Evolutionary conservation across 75 land plant genomes (phyloP).

Genomic region (Pinus taeda): DNA sequence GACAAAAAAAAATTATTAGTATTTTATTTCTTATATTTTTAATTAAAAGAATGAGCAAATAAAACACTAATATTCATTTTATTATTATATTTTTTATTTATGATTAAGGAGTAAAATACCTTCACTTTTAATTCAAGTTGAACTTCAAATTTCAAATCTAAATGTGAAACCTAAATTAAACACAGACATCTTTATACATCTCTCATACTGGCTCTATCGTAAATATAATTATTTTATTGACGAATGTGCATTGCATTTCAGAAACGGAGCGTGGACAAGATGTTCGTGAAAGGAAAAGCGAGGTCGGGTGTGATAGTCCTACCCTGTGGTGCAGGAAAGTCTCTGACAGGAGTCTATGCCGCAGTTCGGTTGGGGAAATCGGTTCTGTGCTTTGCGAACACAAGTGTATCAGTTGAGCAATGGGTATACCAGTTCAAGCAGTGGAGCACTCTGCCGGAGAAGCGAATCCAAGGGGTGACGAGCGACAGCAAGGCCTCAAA

Average conservation of each 20-base stretch:
- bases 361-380: constrained; percentile 14
- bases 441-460: constrained; percentile 16
- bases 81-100: no score
- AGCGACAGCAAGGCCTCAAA: constrained; percentile 16
- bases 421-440: constrained; percentile 20
- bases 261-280: constrained; percentile 20
- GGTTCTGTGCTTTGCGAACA: constrained; percentile 24
- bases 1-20: no score
- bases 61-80: no score
- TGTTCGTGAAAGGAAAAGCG: constrained; percentile 18
- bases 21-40: no score
- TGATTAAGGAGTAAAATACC: no score
- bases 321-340: constrained; percentile 25
- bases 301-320: constrained; percentile 23
- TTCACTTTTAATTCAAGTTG: no score
- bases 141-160: no score
- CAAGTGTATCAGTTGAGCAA: constrained; percentile 17
- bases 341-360: constrained; percentile 20
- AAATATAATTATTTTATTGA: no score
- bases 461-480: constrained; percentile 11
- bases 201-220: no score
- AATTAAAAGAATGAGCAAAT: no score
- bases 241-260: neutral
- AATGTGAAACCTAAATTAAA: no score
- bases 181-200: no score